Evolutionary conservation across 108 stramenopile genomes (phyloP).

Genomic region (Cylindrotheca fusiformis): DNA sequence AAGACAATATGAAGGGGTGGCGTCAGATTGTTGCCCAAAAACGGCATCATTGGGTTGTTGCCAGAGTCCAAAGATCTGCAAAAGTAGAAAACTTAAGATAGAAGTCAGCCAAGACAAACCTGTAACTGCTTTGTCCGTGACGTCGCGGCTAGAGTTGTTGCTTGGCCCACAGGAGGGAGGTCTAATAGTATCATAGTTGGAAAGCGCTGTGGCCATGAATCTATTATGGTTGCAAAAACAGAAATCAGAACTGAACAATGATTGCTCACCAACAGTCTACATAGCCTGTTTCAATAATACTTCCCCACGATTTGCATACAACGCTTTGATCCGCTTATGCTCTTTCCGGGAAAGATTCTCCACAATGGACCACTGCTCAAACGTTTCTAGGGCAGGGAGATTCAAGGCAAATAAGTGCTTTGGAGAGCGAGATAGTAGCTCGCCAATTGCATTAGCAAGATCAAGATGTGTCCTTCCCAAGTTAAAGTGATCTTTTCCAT

Average conservation of each 20-base stretch:
- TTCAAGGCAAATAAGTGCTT: conserved; percentile 40
- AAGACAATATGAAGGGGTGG: no score
- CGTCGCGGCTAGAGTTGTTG: no score
- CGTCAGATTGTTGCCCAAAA: no score
- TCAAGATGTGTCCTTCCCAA: conserved; percentile 40
- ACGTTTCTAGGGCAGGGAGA: conserved; percentile 26
- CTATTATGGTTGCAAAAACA: background rate
- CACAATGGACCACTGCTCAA: conserved; percentile 52
- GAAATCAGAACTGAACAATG: background rate
- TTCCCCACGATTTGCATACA: conserved; percentile 64
- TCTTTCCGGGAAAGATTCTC: conserved; percentile 53
- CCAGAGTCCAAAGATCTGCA: no score
- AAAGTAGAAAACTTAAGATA: no score
- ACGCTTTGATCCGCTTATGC: conserved; percentile 53
- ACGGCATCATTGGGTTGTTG: no score
- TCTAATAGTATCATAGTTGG: no score
- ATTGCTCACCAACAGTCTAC: conserved; percentile 2
- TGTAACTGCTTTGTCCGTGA: no score
- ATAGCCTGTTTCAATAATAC: conserved; percentile 23
- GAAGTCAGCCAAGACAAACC: no score
- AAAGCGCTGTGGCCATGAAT: no score
- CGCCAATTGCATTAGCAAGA: conserved; percentile 41
- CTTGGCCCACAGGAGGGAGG: no score
- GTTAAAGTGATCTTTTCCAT: conserved; percentile 47
- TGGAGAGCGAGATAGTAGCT: conserved; percentile 59